A percentile compares a stretch with the other conserved stretches of the same genome.
These are phyloP conservation scores for Naganishia liquefaciens DNA, from an alignment of 1,284 basidiomycete species.

Conservation along the genomic window DNA sequence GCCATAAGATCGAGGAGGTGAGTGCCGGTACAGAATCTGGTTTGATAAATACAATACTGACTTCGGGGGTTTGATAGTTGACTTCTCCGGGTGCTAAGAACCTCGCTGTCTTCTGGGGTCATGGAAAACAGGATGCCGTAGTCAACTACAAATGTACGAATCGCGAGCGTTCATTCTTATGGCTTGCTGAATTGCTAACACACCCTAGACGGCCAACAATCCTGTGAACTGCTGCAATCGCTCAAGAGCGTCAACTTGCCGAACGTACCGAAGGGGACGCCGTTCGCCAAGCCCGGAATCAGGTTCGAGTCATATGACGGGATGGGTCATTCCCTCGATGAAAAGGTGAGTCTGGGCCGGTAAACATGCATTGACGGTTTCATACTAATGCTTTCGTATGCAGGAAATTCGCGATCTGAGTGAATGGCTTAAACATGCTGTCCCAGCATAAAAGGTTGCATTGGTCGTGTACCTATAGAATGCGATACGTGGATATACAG, in stretches of 20 bases:
- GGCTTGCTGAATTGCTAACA: not conserved
- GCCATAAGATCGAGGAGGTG: slow-evolving; percentile 28
- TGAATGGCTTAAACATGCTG: slow-evolving; percentile 29
- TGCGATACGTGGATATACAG: not conserved
- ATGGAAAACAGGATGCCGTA: slow-evolving; percentile 75
- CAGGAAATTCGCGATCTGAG: slow-evolving; percentile 29
- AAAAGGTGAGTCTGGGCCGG: not conserved
- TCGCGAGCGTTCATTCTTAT: not conserved
- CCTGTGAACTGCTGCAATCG: slow-evolving; percentile 61
- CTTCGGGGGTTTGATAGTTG: slow-evolving; percentile 55
- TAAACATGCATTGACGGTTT: not conserved
- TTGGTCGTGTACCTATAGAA: not conserved
- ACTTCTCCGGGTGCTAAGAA: slow-evolving; percentile 50
- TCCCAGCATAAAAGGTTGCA: slow-evolving; percentile 11
- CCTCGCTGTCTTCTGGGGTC: slow-evolving; percentile 83
- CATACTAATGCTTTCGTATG: not conserved
- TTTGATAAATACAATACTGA: slow-evolving; percentile 60
- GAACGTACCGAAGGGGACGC: slow-evolving; percentile 39
- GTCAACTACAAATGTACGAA: slow-evolving; percentile 59
- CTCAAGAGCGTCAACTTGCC: slow-evolving; percentile 59
- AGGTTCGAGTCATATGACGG: slow-evolving; percentile 50
- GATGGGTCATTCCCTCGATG: slow-evolving; percentile 61
- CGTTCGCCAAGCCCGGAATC: slow-evolving; percentile 54
- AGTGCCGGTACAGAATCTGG: not conserved
- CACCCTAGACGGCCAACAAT: slow-evolving; percentile 55